These are phyloP conservation scores for Schizochytrium sp. DNA, from an alignment of 108 stramenopile genomes.

Conservation along the genomic window DNA sequence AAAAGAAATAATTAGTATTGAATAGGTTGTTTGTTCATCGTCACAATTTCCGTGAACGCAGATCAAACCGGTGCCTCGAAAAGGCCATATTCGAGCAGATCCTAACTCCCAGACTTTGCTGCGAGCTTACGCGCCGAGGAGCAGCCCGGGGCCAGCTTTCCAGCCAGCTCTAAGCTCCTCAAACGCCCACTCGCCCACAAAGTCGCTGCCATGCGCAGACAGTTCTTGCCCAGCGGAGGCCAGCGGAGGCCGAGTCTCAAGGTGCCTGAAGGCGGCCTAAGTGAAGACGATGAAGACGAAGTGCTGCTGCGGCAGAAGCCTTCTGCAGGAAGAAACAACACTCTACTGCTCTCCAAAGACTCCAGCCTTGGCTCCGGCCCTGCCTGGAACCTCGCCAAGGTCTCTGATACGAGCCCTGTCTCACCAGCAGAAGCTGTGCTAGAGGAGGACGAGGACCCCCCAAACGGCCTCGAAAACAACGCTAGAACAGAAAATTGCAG, in stretches of 20 bases:
- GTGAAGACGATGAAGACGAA: slow-evolving; percentile 8
- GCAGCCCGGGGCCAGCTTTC: too few species aligned
- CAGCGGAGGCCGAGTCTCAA: not conserved
- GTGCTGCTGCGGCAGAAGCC: not conserved
- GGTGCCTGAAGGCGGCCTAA: not conserved
- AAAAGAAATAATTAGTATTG: too few species aligned
- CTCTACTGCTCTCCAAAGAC: not conserved
- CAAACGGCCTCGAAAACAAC: not conserved
- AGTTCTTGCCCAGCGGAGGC: not conserved
- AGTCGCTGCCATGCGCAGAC: not conserved
- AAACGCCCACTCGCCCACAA: too few species aligned
- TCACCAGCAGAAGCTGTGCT: not conserved
- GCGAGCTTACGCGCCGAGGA: too few species aligned
- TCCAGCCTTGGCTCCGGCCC: slow-evolving; percentile 4
- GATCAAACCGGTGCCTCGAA: too few species aligned
- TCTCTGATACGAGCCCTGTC: not conserved
- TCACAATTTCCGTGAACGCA: too few species aligned
- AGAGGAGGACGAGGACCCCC: not conserved
- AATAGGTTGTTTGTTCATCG: too few species aligned
- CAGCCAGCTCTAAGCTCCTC: too few species aligned
- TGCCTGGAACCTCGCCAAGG: slow-evolving; percentile 37
- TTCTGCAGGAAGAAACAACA: not conserved
- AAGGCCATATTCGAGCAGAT: too few species aligned
- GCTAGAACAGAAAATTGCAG: too few species aligned
- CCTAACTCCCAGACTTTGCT: too few species aligned